Evolutionary conservation across 2,329 filamentous ascomycete species (phyloP).

Genomic region (Eurotiales sp.): DNA sequence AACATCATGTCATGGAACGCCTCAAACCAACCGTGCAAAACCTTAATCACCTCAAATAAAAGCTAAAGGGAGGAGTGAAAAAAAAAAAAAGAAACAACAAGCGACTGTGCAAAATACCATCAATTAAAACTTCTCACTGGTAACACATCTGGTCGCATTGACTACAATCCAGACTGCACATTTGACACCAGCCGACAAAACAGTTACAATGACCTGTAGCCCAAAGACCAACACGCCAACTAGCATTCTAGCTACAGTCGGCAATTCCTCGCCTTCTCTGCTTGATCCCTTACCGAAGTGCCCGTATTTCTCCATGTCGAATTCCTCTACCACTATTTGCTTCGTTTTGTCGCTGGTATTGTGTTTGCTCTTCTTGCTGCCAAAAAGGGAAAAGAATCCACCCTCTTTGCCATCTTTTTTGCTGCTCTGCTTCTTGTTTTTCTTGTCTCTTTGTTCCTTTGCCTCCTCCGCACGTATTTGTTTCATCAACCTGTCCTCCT

Average conservation of each 20-base stretch:
- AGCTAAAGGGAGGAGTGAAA: neutral
- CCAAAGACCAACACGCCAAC: constrained; percentile 38
- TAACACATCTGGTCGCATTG: constrained; percentile 35
- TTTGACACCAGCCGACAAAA: constrained; percentile 36
- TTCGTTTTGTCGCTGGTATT: constrained; percentile 23
- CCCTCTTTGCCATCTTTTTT: constrained; percentile 4
- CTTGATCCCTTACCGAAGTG: constrained; percentile 34
- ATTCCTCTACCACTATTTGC: constrained; percentile 38
- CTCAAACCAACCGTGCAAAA: no score
- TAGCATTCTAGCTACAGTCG: constrained; percentile 31
- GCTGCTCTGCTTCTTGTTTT: neutral
- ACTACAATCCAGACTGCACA: constrained; percentile 41
- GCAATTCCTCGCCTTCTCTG: constrained; percentile 38
- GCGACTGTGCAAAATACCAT: neutral
- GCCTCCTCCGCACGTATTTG: constrained; percentile 25
- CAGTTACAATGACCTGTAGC: constrained; percentile 35
- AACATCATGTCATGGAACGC: no score
- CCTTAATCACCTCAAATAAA: no score
- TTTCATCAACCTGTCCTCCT: constrained; percentile 35
- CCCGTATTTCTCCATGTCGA: constrained; percentile 45
- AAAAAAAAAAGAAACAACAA: neutral
- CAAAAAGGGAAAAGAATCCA: constrained; percentile 7
- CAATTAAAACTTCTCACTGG: constrained; percentile 40
- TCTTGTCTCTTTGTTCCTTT: constrained; percentile 19
- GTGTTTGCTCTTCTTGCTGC: constrained; percentile 1